Evolutionary conservation across 345 rosid genomes (phyloP).

Genomic region (Salix dunnii): DNA sequence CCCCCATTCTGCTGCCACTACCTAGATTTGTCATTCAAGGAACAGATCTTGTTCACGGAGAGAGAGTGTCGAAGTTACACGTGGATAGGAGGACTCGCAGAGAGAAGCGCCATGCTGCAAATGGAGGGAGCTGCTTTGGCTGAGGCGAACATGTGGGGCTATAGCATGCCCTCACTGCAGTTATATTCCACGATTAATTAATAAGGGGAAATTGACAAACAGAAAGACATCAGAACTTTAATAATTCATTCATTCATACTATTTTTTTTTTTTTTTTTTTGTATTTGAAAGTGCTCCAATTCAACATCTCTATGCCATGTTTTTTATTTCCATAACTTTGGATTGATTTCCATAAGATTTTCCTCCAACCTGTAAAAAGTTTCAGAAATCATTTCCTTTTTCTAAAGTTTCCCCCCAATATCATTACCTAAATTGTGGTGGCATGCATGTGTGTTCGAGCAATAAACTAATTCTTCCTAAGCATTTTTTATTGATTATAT

Average conservation of each 20-base stretch:
- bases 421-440: neutral
- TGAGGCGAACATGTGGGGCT: constrained; percentile 18
- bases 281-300: neutral
- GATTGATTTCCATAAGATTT: neutral
- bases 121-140: constrained; percentile 6
- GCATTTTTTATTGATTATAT: neutral
- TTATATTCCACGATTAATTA: neutral
- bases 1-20: constrained; percentile 6
- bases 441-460: neutral
- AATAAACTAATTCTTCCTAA: neutral
- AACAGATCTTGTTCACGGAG: neutral
- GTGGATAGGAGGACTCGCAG: constrained; percentile 9
- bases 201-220: neutral
- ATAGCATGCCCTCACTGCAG: neutral
- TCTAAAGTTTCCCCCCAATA: neutral
- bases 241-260: neutral
- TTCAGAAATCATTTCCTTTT: neutral
- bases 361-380: neutral
- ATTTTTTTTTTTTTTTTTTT: no score
- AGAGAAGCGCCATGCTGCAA: constrained; percentile 14
- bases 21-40: neutral
- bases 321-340: neutral
- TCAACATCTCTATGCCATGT: neutral
- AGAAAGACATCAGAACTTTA: neutral
- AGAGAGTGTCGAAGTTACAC: constrained; percentile 7